Base-by-base conservation (phyloP, 345 rosid species). In the Melaleuca alternifolia region DNA sequence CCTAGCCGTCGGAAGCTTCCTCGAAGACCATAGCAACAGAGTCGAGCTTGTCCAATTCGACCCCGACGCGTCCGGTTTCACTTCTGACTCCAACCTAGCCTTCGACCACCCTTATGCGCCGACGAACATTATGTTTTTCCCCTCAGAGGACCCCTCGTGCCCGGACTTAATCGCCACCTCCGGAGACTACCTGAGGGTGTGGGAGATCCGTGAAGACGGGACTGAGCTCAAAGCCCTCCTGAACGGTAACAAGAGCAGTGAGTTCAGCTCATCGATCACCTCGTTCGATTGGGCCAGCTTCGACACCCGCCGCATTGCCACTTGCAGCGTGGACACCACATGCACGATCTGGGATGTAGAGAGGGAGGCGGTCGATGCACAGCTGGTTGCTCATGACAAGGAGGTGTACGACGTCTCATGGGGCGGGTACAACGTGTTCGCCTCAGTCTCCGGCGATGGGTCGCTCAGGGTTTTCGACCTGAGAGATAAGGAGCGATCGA, bases 261-360 rank as follows among this genome's bases (percentile, higher is more conserved):
- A 92, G 21, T 94, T 93, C 87, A 93, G 85, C 82, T 91, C 93
- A 1, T 90, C 94, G 10, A 88, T 94, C 56, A 93, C 95, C 1
- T 94, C 96, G 16, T 93, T 94, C 71, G 96, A 93, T n/a, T 94
- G 95, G 95, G 92, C 96, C 2, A 88, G 87, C 21, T 93, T 93
- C 11, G 94, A 94, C 71, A 44, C 87, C 4, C 81, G 89, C 4
- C 93, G 92, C 3, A 87, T 94, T 11, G 95, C 90, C 20, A 86
- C 92, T 1, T 87, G 91, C 16, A 92, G 94, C 61, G 92, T 90
- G 5, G 94, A 93, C 88, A 90, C 91, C 16, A 94, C 95, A 0
- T 93, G 94, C 85, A 88, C 90, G 10, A 76, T 94, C 6, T 94
- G 96, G 96, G 94, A 94, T 54, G 84, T 92, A 11, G 94, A 92